A percentile compares a stretch with the other conserved stretches of the same genome.
phyloP scores from a whole-genome alignment of 2,329 filamentous ascomycete genomes.

The Calonectria hongkongensis region DNA sequence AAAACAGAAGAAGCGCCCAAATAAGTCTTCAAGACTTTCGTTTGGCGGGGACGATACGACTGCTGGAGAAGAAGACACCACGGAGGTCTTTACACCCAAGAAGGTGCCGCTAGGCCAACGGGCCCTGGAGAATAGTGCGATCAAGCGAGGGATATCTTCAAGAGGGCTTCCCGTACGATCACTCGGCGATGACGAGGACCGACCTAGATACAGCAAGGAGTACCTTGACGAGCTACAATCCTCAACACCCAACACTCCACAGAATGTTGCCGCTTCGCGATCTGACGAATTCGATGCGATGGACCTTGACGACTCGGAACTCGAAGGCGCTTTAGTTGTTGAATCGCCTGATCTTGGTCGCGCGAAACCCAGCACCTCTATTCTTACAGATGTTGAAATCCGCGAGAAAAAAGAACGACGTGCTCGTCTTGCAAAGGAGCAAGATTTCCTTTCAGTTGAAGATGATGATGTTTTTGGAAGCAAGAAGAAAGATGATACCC shows the following conservation, averaged over 20 bases:
- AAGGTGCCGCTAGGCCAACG: constrained; percentile 79
- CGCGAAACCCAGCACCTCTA: constrained; percentile 66
- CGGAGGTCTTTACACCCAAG: constrained; percentile 76
- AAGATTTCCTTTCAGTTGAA: constrained; percentile 80
- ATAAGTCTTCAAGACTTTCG: constrained; percentile 79
- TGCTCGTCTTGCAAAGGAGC: constrained; percentile 82
- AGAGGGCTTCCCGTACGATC: constrained; percentile 74
- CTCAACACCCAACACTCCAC: constrained; percentile 89
- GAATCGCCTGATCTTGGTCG: constrained; percentile 62
- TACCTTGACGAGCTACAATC: constrained; percentile 90
- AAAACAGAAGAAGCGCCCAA: constrained; percentile 79
- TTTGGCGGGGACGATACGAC: constrained; percentile 79
- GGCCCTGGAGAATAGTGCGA: constrained; percentile 80
- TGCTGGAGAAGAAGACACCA: constrained; percentile 69
- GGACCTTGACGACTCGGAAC: constrained; percentile 75
- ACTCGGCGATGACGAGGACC: constrained; percentile 77
- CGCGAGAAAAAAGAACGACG: constrained; percentile 92
- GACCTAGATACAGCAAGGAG: constrained; percentile 89
- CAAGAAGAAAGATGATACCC: constrained; percentile 81
- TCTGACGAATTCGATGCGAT: constrained; percentile 70
- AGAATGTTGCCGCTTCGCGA: constrained; percentile 70
- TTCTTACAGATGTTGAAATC: constrained; percentile 90
- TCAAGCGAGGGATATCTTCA: constrained; percentile 70
- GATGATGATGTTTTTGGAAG: constrained; percentile 66
- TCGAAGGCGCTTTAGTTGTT: constrained; percentile 80